Evolutionary conservation across 1,139 yeast species (phyloP), one percentile per base, ranked within the genome.

Genomic region (Sugiyamaella japonica): DNA sequence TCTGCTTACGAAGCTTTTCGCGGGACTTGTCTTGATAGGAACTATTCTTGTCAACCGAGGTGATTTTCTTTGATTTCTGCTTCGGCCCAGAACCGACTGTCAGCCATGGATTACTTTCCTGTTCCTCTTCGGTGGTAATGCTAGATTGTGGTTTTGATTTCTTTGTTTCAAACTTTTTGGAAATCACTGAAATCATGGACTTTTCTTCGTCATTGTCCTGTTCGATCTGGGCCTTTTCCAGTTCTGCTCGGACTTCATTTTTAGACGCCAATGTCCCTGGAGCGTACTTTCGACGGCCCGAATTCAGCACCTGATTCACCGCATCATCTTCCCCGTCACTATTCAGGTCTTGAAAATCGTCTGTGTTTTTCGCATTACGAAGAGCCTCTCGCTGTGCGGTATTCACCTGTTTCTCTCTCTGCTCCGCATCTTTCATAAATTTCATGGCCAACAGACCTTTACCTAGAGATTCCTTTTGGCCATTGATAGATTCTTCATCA

Each of bases 391-490:
- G 68, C 41, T 80, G 79, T 59, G 77, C 76, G 54, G 76, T 71
- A 67, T 86, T 87, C 45, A 77, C 80, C 56, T 74, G 79, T 60
- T 81, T 79, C 64, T 83, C 79, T 50, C 63, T 56, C 20, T 82
- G 84, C 61, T 85, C 93, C 1, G 97, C 97, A 60, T 85, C 86
- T 63, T 80, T 84, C 97, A 91, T 90, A 70, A 93, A 93, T 62
- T 90, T 95, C 98, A 93, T 93, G 47, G 84, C 86, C 75, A 91
- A 73, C 28, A 93, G 85, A 57, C 98, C 97, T 69, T 90, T 90
- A 16, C 95, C 95, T 20, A 86, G 70, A 4, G 51, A 46, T 20
- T 28, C 74, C 73, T 49, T 74, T 71, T 47, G 77, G 74, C 10
- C 62, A 25, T 65, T 69, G 12, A 70, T 72, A 31, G 71, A 74